Base-by-base conservation (phyloP, 805 yeast genomes). In the Yueomyces sp. region DNA sequence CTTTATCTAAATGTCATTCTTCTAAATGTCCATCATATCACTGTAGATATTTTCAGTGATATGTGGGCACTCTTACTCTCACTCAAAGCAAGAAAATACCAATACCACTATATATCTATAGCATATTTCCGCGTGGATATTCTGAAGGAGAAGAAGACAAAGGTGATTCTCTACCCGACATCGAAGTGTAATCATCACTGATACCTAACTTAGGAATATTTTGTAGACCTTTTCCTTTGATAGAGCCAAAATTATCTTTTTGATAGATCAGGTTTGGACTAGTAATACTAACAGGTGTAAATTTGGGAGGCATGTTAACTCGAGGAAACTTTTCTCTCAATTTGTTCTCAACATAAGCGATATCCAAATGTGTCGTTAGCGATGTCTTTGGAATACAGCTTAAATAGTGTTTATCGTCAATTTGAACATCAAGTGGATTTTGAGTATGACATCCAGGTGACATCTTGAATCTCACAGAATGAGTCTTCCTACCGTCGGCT, bases 391-490 rank as follows among this genome's bases (percentile, higher is more conserved):
- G 94, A 53, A 92, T 92, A 57, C 96, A 90, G 28, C 96, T 88
- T 49, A 92, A 92, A 64, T 92, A 90, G 64, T 92, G 99, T 59
- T 86, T 88, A 39, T 86, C 90, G 64, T 92, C 98, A 40, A 92
- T 70, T 62, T 90, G 96, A 40, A 94, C 95, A 64, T 92, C 99
- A 49, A 92, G 71, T 29, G 99, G 98, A 63, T 90, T 95, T 56
- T 87, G 95, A 0, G 97, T 88, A 64, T 92, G 96, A 63, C 98
- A 92, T 26, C 99, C 99, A 1, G 98, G 97, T 4, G 96, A 84
- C 53, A 92, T 71, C n/a, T 90, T 81, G 47, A 92, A 71, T 55
- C 97, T 74, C 44, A 92, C 81, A 4, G 96, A 82, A 60, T 90
- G 95, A 54, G 84, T 81, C 62, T 85, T 85, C 42, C 76, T 79